These are phyloP conservation scores for Termitomyces sp. DNA, from an alignment of 768 basidiomycete genomes.

Conservation along the genomic window DNA sequence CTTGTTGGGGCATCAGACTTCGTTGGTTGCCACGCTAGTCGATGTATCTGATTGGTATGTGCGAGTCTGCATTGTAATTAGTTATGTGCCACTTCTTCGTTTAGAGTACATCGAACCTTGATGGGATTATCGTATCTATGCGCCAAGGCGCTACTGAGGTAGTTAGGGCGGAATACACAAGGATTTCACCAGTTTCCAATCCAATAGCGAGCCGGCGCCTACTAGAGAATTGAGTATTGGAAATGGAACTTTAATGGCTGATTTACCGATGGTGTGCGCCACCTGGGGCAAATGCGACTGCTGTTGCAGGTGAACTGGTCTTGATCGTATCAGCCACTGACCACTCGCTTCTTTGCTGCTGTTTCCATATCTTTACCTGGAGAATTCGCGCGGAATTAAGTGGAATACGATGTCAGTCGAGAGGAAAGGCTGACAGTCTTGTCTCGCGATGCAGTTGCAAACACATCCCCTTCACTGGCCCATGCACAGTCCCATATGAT, in stretches of 20 bases:
- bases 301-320: slow-evolving; percentile 75
- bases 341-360: slow-evolving; percentile 48
- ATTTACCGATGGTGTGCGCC: slow-evolving; percentile 32
- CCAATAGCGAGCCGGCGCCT: slow-evolving; percentile 75
- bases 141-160: slow-evolving; percentile 41
- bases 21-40: slow-evolving; percentile 73
- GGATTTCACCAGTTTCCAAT: slow-evolving; percentile 76
- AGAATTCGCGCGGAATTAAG: not conserved
- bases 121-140: slow-evolving; percentile 39
- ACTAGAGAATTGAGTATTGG: not conserved
- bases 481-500: slow-evolving; percentile 98
- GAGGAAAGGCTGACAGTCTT: slow-evolving; percentile 65
- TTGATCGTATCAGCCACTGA: slow-evolving; percentile 56
- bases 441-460: slow-evolving; percentile 93
- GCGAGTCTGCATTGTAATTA: slow-evolving; percentile 44
- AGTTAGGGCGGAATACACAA: slow-evolving; percentile 47
- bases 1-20: slow-evolving; percentile 30
- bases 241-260: not conserved
- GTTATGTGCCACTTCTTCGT: not conserved
- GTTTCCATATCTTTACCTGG: slow-evolving; percentile 84
- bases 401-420: not conserved
- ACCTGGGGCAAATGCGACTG: slow-evolving; percentile 58
- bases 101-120: slow-evolving; percentile 39
- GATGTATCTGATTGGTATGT: slow-evolving; percentile 78
- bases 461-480: slow-evolving; percentile 70